Base-by-base conservation (phyloP, 2,329 filamentous ascomycete genomes). In the Colletotrichum sublineola region DNA sequence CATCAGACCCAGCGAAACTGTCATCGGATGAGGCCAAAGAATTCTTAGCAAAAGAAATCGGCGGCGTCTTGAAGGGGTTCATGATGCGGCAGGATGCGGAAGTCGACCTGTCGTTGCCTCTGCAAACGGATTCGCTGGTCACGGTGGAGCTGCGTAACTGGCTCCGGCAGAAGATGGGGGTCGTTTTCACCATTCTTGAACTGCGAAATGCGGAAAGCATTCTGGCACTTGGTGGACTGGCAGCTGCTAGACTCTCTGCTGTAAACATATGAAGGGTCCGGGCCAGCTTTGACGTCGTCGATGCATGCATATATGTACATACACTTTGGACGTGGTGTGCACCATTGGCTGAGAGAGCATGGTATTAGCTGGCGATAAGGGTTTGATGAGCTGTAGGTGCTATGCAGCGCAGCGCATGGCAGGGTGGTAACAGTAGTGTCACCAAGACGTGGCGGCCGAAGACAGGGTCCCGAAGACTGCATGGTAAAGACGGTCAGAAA, bases 61-160 rank as follows among this genome's bases (percentile, higher is more conserved):
- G 61, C 31, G 53, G 31, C 20, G 55, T 56, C 1, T 42, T 74
- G 8, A 67, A 38, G 50, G 63, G 48, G 1, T 71, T 78, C 24
- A 36, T 74, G 53, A 73, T 77, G 42, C 74, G 69, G 31, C 44
- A 57, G 11, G 60, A 75, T 11, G 72, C 42, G 68, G 33, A 73
- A 63, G 11, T 42, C 63, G 20, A 57, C 67, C 33, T 63, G 56
- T 33, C 50, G 31, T 1, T 11, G 33, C 61, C 33, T 56, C 8
- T 71, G 76, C 40, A 53, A 40, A 33, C 77, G 14, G 77, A 79
- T 50, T 78, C 76, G 4, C 52, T 79, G 15, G 71, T 78, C 0
- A 76, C 68, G 1, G 60, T 79, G 6, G 77, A 79, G 62, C 48
- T 79, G 29, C 61, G 75, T 1, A 70, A 64, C 3, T 79, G 77